Evolutionary conservation across 495 filamentous ascomycete species (phyloP), one percentile per base, ranked within the genome.

Genomic region (Hyphodiscus hymeniophilus): DNA sequence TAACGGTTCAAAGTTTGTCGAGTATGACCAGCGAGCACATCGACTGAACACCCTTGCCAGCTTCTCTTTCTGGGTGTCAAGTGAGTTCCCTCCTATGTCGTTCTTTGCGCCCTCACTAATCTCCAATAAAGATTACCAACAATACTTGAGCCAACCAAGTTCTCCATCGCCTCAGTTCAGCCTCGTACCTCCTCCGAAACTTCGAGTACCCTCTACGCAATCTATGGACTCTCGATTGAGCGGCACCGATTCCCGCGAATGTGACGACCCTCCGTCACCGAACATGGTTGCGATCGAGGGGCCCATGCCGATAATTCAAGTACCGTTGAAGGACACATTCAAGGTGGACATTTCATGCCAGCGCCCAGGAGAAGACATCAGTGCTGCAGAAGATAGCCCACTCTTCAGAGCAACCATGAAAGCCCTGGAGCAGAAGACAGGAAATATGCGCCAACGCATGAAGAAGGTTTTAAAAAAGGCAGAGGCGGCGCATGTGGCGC

Each of bases 361-460:
- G 40, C 79, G 87, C 26, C 89, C 89, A 1, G 84, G 80, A 12
- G 92, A 97, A 32, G 90, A 95, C 59, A 80, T 92, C 67, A 84
- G 84, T 52, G 77, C 79, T 13, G 79, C 82, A 15, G 92, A 97
- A 55, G 92, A 99, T 72, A 94, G 92, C 4, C 92, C 92, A 0
- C 68, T 99, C 7, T 99, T 99, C 66, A 80, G 92, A 49, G 92
- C 92, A 8, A 96, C 91, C 0, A 94, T 99, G 77, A 97, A 97
- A 61, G 84, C 89, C 1, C 67, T 97, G 28, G 92, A 99, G 61
- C 89, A 91, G 56, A 97, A 95, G 71, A 98, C 91, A 0, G 87
- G 88, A n/a, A 94, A 83, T 58, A 89, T 98, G 81, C 79, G 88
- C 31, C 67, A 75, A 21, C 84, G 88, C 56, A 97, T 96, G 78